Evolutionary conservation across 768 basidiomycete genomes (phyloP), one percentile per base, ranked within the genome.

Genomic region (Rhodotorula diobovata): DNA sequence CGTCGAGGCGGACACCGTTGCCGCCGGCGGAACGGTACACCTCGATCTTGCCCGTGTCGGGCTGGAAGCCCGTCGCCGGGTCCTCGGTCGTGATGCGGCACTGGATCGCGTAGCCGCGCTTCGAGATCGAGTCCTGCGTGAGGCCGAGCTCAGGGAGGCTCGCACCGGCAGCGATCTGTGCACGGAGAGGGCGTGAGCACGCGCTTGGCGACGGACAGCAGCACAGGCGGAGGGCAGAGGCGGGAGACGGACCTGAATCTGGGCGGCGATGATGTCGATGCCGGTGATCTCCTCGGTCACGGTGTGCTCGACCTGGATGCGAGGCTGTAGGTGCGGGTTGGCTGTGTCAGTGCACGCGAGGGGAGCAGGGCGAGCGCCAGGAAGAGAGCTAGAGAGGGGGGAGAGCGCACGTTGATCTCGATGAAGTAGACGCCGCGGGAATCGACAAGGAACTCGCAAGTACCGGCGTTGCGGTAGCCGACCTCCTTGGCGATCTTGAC

Each of bases 251-350:
- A 66, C 70, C 83, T 98, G 96, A 76, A 99, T 98, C 81, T 98
- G 96, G 30, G 96, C 96, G 65, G 96, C 96, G 51, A 98, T 93
- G 73, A 99, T 95, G 79, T 99, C 96, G 81, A 98, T 93, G 61
- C 96, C 96, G 71, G 96, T 98, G 78, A 99, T 99, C 80, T 97
- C 94, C 90, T 98, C 96, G 71, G 96, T 97, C 80, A 98, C 97
- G 67, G 96, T 98, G 82, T 98, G 96, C 80, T 98, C 96, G 82
- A 99, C 96, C 81, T 99, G 96, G 78, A 99, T 97, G 83, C 96
- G 93, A 41, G 96, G 77, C 51, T 53, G 51, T n/a, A 16, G 11
- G 46, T 21, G n/a, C n/a, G n/a, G n/a, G n/a, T n/a, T n/a, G n/a
- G n/a, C n/a, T n/a, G n/a, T n/a, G n/a, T n/a, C n/a, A n/a, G n/a